Conservation (phyloP, 257 asterid species). For the Capsicum rhomboideum region DNA sequence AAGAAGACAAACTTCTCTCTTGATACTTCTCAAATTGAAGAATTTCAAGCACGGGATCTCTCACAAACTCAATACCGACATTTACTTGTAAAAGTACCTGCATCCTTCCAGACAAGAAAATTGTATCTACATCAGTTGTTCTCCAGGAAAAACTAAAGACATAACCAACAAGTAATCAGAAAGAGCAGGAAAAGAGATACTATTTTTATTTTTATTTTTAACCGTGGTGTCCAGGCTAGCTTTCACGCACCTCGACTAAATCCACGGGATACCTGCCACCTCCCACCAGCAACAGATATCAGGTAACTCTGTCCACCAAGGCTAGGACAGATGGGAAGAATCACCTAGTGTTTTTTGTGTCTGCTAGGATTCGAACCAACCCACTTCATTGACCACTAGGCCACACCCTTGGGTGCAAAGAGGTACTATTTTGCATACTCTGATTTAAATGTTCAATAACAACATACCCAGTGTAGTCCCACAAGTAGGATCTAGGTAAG, state of each 20-base stretch:
- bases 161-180: not conserved
- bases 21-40: conserved; percentile 84
- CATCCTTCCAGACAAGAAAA: conserved; percentile 86
- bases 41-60: conserved; percentile 88
- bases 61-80: conserved; percentile 63
- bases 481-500: not conserved
- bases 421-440: not conserved
- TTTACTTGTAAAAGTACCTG: conserved; percentile 98
- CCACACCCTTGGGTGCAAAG: no score
- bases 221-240: no score
- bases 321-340: no score
- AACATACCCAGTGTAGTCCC: not conserved
- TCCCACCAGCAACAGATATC: no score
- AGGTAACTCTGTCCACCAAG: no score
- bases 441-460: not conserved
- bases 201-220: no score
- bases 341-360: no score
- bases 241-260: no score
- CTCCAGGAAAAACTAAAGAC: not conserved
- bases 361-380: no score
- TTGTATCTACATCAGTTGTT: conserved; percentile 43
- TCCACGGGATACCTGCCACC: no score
- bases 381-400: no score
- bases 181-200: not conserved
- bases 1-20: conserved; percentile 39